These are phyloP conservation scores for Bombardia bombarda DNA, from an alignment of 495 filamentous ascomycete species.

Conservation along the genomic window DNA sequence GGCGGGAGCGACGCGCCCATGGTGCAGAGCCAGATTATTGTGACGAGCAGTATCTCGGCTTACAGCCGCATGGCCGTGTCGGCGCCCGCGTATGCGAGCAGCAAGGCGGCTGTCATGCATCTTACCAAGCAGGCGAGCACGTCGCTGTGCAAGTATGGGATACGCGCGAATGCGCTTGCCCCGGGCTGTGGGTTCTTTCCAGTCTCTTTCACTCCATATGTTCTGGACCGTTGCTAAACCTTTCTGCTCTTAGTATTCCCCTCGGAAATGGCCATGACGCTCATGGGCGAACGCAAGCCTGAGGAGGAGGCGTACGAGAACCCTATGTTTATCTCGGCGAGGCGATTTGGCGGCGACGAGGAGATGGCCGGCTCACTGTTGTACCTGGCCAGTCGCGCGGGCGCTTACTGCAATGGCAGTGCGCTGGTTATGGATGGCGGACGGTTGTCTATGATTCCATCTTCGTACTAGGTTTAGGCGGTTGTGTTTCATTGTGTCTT, in stretches of 20 bases:
- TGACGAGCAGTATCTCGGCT: conserved; percentile 45
- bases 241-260: conserved; percentile 38
- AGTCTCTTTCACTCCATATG: neutral
- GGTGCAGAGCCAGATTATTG: conserved; percentile 47
- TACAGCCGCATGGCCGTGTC: conserved; percentile 33
- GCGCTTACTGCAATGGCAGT: conserved; percentile 51
- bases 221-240: conserved; percentile 20
- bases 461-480: too few relatives aligned
- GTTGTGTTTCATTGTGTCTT: too few relatives aligned
- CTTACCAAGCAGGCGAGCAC: conserved; percentile 55
- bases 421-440: conserved; percentile 52
- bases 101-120: conserved; percentile 54
- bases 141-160: conserved; percentile 42
- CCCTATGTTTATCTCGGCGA: conserved; percentile 40
- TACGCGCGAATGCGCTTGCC: conserved; percentile 55
- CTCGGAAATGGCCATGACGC: conserved; percentile 42
- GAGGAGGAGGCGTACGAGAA: conserved; percentile 25
- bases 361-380: conserved; percentile 52
- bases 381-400: conserved; percentile 48
- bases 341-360: conserved; percentile 43
- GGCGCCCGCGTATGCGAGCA: conserved; percentile 50
- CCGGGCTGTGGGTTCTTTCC: conserved; percentile 42
- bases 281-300: conserved; percentile 32
- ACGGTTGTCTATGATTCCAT: conserved; percentile 33
- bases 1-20: conserved; percentile 23